Evolutionary conservation across 2,329 filamentous ascomycete genomes (phyloP).

Genomic region (Penicillium sclerotiorum): DNA sequence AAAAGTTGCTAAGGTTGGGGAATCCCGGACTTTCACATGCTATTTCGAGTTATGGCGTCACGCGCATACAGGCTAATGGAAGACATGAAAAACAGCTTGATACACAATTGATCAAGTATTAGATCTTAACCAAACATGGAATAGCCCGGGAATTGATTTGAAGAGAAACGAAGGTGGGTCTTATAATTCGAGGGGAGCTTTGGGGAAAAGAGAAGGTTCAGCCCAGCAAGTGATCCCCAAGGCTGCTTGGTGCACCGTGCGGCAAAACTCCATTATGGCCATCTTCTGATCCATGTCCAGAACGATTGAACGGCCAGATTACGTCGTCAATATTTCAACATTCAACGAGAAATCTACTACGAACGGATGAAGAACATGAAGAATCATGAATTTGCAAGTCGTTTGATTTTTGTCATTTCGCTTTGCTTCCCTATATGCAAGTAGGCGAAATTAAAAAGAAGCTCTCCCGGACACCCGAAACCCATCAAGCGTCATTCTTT

Average conservation of each 20-base stretch:
- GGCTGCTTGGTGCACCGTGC: no score
- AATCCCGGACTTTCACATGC: conserved; percentile 27
- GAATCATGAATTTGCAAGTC: conserved; percentile 31
- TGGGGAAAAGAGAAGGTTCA: neutral
- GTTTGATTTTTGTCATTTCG: conserved; percentile 42
- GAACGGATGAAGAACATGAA: neutral
- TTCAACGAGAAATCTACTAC: neutral
- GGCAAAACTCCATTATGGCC: no score
- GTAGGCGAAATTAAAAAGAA: conserved; percentile 42
- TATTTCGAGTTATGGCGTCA: conserved; percentile 22
- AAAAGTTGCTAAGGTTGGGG: conserved; percentile 4
- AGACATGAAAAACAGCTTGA: conserved; percentile 7
- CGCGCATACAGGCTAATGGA: conserved; percentile 6
- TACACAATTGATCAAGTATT: no score
- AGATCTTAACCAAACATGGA: no score
- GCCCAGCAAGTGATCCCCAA: no score
- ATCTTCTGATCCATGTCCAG: no score
- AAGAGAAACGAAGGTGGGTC: neutral
- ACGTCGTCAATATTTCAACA: no score
- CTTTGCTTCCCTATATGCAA: conserved; percentile 45
- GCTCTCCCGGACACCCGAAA: conserved; percentile 41
- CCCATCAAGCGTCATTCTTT: conserved; percentile 39
- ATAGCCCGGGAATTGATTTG: no score
- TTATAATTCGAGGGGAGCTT: neutral
- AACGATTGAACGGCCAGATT: no score